Conservation (phyloP, 2,329 filamentous ascomycete genomes). For the Acrocalymma vagum region DNA sequence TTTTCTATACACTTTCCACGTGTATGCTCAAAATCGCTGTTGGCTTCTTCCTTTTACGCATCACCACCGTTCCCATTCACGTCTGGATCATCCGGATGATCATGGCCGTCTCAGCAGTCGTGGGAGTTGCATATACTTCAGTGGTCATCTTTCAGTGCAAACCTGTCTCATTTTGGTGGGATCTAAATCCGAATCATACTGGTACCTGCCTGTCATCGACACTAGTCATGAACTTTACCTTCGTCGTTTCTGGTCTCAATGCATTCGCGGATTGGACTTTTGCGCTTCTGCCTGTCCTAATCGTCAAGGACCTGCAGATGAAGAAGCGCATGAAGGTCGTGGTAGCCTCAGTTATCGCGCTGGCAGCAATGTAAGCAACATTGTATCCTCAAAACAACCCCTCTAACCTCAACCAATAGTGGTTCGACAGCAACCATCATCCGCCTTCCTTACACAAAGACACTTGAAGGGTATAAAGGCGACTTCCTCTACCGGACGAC, state of each 20-base stretch:
- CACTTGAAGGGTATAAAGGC: conserved; percentile 33
- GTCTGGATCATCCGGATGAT: conserved; percentile 56
- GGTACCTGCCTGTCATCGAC: conserved; percentile 52
- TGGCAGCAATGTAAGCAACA: conserved; percentile 49
- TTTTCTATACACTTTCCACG: conserved; percentile 60
- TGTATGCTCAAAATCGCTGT: conserved; percentile 60
- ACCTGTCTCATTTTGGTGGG: conserved; percentile 61
- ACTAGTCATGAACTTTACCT: conserved; percentile 62
- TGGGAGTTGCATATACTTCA: conserved; percentile 59
- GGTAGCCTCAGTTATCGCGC: conserved; percentile 60
- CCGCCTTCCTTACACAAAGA: conserved; percentile 35
- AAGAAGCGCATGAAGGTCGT: conserved; percentile 60
- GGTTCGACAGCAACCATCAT: conserved; percentile 50
- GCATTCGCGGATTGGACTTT: conserved; percentile 40
- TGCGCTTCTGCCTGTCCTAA: conserved; percentile 49
- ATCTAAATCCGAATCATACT: conserved; percentile 37
- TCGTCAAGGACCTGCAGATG: conserved; percentile 66
- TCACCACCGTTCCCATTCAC: conserved; percentile 55
- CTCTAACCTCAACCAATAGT: conserved; percentile 22
- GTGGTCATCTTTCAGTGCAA: conserved; percentile 61
- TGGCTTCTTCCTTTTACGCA: conserved; percentile 59
- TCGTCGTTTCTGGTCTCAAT: conserved; percentile 40
- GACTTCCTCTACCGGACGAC: conserved; percentile 41
- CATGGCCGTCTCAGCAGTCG: conserved; percentile 52
- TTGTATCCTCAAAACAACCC: background rate